Evolutionary conservation across 2,329 filamentous ascomycete species (phyloP), one percentile per base, ranked within the genome.

Genomic region (Gyromitra esculenta): DNA sequence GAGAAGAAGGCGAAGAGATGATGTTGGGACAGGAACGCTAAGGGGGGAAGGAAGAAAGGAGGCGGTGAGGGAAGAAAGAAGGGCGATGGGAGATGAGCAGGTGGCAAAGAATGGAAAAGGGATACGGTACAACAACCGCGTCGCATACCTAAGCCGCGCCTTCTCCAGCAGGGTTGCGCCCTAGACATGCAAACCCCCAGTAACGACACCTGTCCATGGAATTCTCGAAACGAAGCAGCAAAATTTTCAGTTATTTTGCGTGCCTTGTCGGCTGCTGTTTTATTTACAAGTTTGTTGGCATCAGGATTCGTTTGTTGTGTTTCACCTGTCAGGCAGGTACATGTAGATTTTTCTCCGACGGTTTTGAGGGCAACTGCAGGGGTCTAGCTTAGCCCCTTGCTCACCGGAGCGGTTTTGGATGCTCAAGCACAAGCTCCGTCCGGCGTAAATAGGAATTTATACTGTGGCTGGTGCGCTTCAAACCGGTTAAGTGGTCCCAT

Each of bases 1-100:
- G 48, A 31, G 48, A 41, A 54, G 64, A 35, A 66, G 45, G 65
- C 43, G 63, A 71, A 31, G 50, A 54, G 63, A 59, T 77, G 45
- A 41, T 65, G 43, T 25, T n/a, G 68, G 52, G 21, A 70, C 62
- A 59, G 68, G 76, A 60, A 76, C 78, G 39, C 54, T 79, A 70
- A 75, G 75, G 52, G 79, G 59, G 76, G 77, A 77, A 62, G 76
- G 77, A 79, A 59, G 79, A 70, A 75, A 57, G 60, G 35, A 77
- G 76, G 45, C 72, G 77, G 78, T 59, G 75, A 45, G 43, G 68
- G 69, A 41, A 67, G 50, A 63, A 64, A 52, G 50, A 48, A 64
- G 66, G 72, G 54, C 71, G 76, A 84, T 74, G 83, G 84, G 73
- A 77, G 75, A 77, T 77, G 75, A 77, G 75, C 75, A 77, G 60